A percentile compares a stretch with the other conserved stretches of the same genome.
phyloP scores from a whole-genome alignment of 495 filamentous ascomycete species.

The Xylaria curta region DNA sequence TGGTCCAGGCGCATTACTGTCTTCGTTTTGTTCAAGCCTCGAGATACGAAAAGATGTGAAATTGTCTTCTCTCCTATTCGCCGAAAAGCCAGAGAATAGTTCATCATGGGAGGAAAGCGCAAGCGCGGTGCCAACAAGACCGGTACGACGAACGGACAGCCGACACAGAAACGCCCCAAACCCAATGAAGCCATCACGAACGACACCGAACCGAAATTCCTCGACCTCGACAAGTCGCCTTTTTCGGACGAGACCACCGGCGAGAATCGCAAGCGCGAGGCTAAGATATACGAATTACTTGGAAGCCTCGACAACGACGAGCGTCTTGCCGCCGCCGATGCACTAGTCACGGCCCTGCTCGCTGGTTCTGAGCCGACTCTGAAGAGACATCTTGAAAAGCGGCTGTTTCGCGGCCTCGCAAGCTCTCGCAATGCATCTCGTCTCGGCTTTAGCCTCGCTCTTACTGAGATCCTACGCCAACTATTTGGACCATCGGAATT shows the following conservation, averaged over 20 bases:
- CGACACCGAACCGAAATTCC: constrained; percentile 34
- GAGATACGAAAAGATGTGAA: background rate
- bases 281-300: constrained; percentile 57
- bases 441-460: constrained; percentile 86
- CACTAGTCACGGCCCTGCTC: constrained; percentile 54
- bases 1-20: background rate
- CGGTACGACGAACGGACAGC: constrained; percentile 38
- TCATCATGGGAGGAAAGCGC: constrained; percentile 40
- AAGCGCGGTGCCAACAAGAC: constrained; percentile 50
- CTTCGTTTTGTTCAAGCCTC: background rate
- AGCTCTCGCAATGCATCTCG: constrained; percentile 89
- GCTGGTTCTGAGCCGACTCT: constrained; percentile 52
- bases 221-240: constrained; percentile 48
- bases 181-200: constrained; percentile 39
- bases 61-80: background rate
- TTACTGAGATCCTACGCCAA: constrained; percentile 79
- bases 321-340: constrained; percentile 57
- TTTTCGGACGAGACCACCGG: constrained; percentile 52
- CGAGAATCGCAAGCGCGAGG: constrained; percentile 55
- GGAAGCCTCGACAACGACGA: constrained; percentile 57
- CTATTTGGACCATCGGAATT: constrained; percentile 58
- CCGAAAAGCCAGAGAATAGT: background rate
- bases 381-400: constrained; percentile 59
- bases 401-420: constrained; percentile 86
- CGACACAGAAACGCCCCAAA: constrained; percentile 52